Evolutionary conservation across 768 basidiomycete genomes (phyloP), one percentile per base, ranked within the genome.

Genomic region (Guyanaporus albipodus): DNA sequence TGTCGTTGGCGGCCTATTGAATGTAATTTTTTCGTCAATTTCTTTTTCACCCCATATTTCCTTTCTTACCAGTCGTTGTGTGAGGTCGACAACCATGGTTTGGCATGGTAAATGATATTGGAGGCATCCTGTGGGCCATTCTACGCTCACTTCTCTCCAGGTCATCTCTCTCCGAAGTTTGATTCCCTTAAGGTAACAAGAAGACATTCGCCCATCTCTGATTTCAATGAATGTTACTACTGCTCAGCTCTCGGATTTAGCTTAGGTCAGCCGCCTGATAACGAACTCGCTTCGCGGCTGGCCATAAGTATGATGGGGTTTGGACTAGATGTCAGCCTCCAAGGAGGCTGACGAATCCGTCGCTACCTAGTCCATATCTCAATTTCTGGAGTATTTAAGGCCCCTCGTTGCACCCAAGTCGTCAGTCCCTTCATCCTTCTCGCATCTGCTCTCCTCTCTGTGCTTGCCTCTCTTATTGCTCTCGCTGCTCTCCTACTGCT

Each of bases 11-110:
- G 27, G 52, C 53, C 46, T 38, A 44, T 51, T 27, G 2, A 34
- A 46, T 49, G 52, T 63, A 61, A 45, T 46, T 35, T 42, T 49
- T 36, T 53, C n/a, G 6, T 53, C 49, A 41, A 44, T 40, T 38
- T 31, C 35, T 46, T 46, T 8, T 8, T 26, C 42, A 24, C 33
- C 11, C 32, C 38, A 4, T 48, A 55, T 49, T 41, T 50, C n/a
- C 40, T 44, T 11, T 39, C 28, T 32, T 18, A 8, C 23, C 29
- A 21, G 44, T 36, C 18, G 14, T 44, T 28, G 39, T 38, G 44
- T 42, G 46, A 60, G 15, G 26, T 42, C 18, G 28, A 28, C 41
- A 44, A 46, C 27, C 21, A 39, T 29, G 42, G 19, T 12, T 24
- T 48, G 22, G 15, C 39, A n/a, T 21, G 26, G 37, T 45, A 4